A percentile compares a stretch with the other conserved stretches of the same genome.
Conservation (phyloP, 768 basidiomycete genomes). For the Cystobasidium tubakii region DNA sequence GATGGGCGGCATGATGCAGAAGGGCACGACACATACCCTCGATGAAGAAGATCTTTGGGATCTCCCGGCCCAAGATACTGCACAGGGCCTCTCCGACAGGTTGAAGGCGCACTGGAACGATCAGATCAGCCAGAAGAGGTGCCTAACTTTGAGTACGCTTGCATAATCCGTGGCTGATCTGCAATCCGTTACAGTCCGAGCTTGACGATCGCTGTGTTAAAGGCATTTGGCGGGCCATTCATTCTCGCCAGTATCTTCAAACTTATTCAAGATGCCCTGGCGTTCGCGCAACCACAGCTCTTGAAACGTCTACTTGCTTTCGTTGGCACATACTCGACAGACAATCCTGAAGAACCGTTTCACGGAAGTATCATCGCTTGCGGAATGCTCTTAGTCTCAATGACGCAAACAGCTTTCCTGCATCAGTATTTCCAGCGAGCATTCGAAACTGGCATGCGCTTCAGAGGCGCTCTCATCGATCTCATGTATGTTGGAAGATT, state of each 20-base stretch:
- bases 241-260: slow-evolving; percentile 49
- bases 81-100: background rate
- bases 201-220: slow-evolving; percentile 67
- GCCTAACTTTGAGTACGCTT: background rate
- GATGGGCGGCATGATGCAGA: slow-evolving; percentile 65
- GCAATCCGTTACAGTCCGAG: slow-evolving; percentile 52
- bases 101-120: slow-evolving; percentile 18
- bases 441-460: slow-evolving; percentile 66
- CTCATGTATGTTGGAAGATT: slow-evolving; percentile 35
- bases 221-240: slow-evolving; percentile 75
- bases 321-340: slow-evolving; percentile 67
- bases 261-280: slow-evolving; percentile 64
- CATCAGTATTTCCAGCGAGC: slow-evolving; percentile 47
- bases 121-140: slow-evolving; percentile 45
- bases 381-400: slow-evolving; percentile 72
- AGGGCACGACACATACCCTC: slow-evolving; percentile 56
- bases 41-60: slow-evolving; percentile 81
- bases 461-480: slow-evolving; percentile 73
- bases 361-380: slow-evolving; percentile 71
- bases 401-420: slow-evolving; percentile 63
- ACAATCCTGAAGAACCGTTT: slow-evolving; percentile 52
- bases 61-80: slow-evolving; percentile 48
- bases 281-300: slow-evolving; percentile 80
- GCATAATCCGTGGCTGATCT: too few relatives aligned
- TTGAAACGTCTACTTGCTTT: slow-evolving; percentile 72